phyloP scores from a whole-genome alignment of 805 yeast species.

The Candida chilensis region DNA sequence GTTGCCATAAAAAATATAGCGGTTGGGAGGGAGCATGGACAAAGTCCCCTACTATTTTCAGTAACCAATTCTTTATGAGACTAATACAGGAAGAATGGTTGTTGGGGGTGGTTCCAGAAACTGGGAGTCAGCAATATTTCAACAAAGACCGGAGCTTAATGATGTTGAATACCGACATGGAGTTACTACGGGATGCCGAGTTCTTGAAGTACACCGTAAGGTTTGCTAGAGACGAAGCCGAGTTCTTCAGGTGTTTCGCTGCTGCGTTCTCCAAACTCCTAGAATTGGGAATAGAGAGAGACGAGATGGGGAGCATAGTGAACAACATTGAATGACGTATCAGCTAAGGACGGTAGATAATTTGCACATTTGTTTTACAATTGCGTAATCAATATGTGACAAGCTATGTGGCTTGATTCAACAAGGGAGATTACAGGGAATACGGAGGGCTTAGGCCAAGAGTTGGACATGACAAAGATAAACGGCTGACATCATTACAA shows the following conservation, averaged over 20 bases:
- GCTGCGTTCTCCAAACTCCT: conserved; percentile 59
- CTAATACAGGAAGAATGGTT: conserved; percentile 35
- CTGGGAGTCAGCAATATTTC: conserved; percentile 43
- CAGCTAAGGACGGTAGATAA: too few relatives aligned
- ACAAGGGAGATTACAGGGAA: too few relatives aligned
- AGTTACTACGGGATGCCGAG: conserved; percentile 50
- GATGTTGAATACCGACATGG: conserved; percentile 84
- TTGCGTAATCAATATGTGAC: too few relatives aligned
- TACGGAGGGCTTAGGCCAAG: too few relatives aligned
- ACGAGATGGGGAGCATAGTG: conserved; percentile 5
- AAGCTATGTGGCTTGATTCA: too few relatives aligned
- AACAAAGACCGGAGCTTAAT: conserved; percentile 60
- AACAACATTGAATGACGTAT: too few relatives aligned
- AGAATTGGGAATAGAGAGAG: conserved; percentile 59
- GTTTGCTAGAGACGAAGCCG: conserved; percentile 58
- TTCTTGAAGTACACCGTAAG: conserved; percentile 53
- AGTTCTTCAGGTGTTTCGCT: conserved; percentile 57
- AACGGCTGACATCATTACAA: too few relatives aligned
- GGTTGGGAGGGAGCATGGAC: conserved; percentile 93
- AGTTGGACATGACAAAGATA: too few relatives aligned
- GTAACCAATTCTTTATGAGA: conserved; percentile 55
- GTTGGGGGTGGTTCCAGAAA: conserved; percentile 38
- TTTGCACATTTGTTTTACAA: too few relatives aligned
- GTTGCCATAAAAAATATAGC: conserved; percentile 62
- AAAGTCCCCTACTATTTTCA: conserved; percentile 63